Evolutionary conservation across 192 early-diverging fungal species (phyloP), one percentile per base, ranked within the genome.

Genomic region (Paraglomus brasilianum): DNA sequence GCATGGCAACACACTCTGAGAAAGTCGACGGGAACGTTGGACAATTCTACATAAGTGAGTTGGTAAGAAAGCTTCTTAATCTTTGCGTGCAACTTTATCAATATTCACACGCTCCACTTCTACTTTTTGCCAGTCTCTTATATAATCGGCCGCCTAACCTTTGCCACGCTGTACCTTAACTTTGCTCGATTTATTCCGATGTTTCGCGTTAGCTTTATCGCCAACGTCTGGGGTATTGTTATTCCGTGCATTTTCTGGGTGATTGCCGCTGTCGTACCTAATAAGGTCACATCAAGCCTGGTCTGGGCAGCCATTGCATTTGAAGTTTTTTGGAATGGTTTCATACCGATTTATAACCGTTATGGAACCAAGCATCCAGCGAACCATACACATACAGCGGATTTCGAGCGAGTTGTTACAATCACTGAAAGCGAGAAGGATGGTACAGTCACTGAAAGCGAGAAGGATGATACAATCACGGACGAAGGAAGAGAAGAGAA

Each of bases 1-100:
- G 14, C 17, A 72, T 72, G 71, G 62, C 68, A 2, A 46, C 62
- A 40, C 62, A 66, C 22, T 56, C 53, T 56, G 19, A 56, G 1
- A 30, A 56, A 3, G 36, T 56, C 1, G 36, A 11, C 11, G 53
- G 53, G 21, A 30, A 11, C 17, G 36, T 21, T 21, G 53, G 53
- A 19, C 53, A 30, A 56, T 17, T 56, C 15, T 56, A 30, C 21
- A 56, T 56, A 1, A 6, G 53, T 21, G 6, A 19, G 7, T 10
- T 56, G 11, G 6, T 30, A 30, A 30, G 30, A 30, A n/a, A 30
- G 30, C 1, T 30, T 30, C 30, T 30, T 30, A 30, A 30, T 30
- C 30, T 30, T 30, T 30, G 3, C 30, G 3, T 30, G 30, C 30
- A 30, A 30, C 3, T 30, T 30, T 30, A 30, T 30, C 53, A 1